Conservation (phyloP, 2,329 filamentous ascomycete species). For the Penicillium sp. region DNA sequence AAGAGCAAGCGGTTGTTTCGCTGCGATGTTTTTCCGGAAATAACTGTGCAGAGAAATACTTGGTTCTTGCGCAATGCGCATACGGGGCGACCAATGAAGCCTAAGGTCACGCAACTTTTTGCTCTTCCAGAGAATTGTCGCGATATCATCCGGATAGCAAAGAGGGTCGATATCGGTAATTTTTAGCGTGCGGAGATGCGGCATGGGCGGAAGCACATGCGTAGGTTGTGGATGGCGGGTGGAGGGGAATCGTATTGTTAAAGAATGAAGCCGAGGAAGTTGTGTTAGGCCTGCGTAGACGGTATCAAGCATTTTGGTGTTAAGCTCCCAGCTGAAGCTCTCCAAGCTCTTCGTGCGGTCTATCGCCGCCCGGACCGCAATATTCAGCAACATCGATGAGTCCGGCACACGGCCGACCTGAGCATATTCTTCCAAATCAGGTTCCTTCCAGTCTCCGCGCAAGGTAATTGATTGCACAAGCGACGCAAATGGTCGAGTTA, state of each 20-base stretch:
- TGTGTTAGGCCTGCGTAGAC: conserved; percentile 59
- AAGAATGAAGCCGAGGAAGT: conserved; percentile 51
- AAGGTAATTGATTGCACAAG: conserved; percentile 56
- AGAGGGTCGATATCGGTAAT: conserved; percentile 63
- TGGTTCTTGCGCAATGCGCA: conserved; percentile 60
- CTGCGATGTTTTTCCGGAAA: conserved; percentile 56
- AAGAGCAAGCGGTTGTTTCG: conserved; percentile 48
- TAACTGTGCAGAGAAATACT: conserved; percentile 56
- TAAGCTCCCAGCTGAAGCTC: conserved; percentile 62
- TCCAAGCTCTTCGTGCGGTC: conserved; percentile 60
- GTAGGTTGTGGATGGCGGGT: conserved; percentile 59
- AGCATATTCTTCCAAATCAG: conserved; percentile 59
- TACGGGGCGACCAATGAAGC: conserved; percentile 63
- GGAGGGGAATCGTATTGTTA: conserved; percentile 59
- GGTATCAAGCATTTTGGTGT: conserved; percentile 60
- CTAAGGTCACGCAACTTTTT: conserved; percentile 56
- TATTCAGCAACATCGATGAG: conserved; percentile 64
- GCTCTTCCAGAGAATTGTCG: conserved; percentile 55
- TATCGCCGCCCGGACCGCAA: conserved; percentile 58
- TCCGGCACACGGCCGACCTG: conserved; percentile 62
- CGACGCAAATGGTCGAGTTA: conserved; percentile 55
- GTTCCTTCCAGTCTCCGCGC: conserved; percentile 59
- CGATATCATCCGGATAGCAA: conserved; percentile 65
- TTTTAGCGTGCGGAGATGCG: conserved; percentile 55
- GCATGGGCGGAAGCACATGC: conserved; percentile 57